Conservation (phyloP, 495 filamentous ascomycete species). For the Aspergillus baeticus region DNA sequence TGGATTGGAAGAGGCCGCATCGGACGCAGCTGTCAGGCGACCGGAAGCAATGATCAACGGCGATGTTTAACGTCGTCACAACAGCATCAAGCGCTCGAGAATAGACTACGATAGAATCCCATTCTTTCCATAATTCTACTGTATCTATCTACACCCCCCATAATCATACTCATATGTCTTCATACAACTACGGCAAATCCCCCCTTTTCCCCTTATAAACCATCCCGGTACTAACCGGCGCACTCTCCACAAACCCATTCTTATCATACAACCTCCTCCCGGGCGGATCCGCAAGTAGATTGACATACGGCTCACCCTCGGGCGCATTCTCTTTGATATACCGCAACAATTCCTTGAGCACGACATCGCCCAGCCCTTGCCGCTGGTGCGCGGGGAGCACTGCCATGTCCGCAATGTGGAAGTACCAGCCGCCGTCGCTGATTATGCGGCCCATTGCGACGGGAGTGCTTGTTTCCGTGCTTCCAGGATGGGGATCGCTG, state of each 20-base stretch:
- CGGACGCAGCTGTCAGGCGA: not conserved
- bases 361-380: conserved; percentile 46
- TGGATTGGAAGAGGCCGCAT: not conserved
- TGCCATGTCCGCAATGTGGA: conserved; percentile 53
- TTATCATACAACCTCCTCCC: conserved; percentile 44
- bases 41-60: not conserved
- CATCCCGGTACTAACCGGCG: conserved; percentile 28
- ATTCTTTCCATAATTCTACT: too few relatives aligned
- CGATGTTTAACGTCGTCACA: too few relatives aligned
- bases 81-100: too few relatives aligned
- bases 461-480: not conserved
- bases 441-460: conserved; percentile 54
- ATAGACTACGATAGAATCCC: too few relatives aligned
- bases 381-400: conserved; percentile 48
- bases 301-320: conserved; percentile 41
- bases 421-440: conserved; percentile 55
- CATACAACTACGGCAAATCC: not conserved
- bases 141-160: not conserved
- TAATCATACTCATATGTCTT: not conserved
- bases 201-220: not conserved
- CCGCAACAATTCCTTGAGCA: conserved; percentile 42
- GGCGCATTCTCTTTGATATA: conserved; percentile 38
- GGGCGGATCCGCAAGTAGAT: conserved; percentile 43
- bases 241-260: conserved; percentile 50
- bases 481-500: conserved; percentile 6